These are phyloP conservation scores for Fusarium sambucinum DNA, from an alignment of 2,329 filamentous ascomycete genomes.

Conservation along the genomic window DNA sequence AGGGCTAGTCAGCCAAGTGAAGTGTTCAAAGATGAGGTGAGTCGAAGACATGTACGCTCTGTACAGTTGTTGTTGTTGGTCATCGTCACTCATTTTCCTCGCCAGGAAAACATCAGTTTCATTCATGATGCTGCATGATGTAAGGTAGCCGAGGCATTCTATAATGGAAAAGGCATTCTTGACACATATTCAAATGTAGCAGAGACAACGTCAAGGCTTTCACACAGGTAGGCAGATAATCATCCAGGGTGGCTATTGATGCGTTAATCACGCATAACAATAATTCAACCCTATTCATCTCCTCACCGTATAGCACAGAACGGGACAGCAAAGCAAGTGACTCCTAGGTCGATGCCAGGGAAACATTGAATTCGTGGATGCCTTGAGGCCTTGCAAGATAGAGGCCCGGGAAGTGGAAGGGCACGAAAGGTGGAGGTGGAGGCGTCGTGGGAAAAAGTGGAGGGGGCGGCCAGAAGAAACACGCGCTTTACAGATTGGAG, in stretches of 20 bases:
- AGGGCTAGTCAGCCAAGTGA: constrained; percentile 22
- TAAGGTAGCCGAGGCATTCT: neutral
- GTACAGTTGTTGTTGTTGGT: constrained; percentile 12
- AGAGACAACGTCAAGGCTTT: neutral
- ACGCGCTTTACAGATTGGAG: constrained; percentile 34
- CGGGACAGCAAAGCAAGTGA: constrained; percentile 1
- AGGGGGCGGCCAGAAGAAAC: constrained; percentile 30
- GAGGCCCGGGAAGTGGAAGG: constrained; percentile 26
- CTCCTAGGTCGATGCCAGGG: constrained; percentile 14
- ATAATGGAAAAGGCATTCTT: neutral
- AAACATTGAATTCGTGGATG: constrained; percentile 21
- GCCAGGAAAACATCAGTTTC: constrained; percentile 14
- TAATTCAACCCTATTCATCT: constrained; percentile 16
- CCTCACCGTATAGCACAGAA: constrained; percentile 12
- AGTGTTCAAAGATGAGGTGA: constrained; percentile 39
- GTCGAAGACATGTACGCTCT: neutral
- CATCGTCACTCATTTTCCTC: constrained; percentile 16
- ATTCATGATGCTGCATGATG: neutral
- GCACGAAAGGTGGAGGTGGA: constrained; percentile 39
- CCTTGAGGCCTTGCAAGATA: constrained; percentile 33
- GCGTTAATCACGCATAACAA: constrained; percentile 17
- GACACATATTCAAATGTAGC: neutral
- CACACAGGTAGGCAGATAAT: neutral
- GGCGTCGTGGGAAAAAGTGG: constrained; percentile 31
- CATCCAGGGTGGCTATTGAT: neutral